Base-by-base conservation (phyloP, 2,329 filamentous ascomycete genomes). In the Pestalotiopsis sp. region DNA sequence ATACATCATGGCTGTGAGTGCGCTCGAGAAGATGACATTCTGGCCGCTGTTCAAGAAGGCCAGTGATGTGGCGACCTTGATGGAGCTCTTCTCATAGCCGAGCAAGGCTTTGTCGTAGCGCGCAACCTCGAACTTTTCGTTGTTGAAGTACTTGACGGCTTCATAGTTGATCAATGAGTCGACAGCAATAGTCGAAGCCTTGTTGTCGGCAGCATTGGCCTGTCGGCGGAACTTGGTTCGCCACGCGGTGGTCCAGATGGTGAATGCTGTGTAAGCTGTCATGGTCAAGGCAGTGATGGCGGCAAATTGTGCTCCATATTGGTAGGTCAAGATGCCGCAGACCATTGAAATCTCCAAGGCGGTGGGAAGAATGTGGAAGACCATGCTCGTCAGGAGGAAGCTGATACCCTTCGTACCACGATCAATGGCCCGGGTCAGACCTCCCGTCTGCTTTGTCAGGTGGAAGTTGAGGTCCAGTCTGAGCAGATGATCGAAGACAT, bases 131-230 rank as follows among this genome's bases (percentile, higher is more conserved):
- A 94, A 98, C 73, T 92, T 94, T 78, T 99, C 97, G 77, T 99
- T 99, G 84, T 99, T 99, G 84, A 98, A 99, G 83, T 98, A 97
- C 82, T 99, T 99, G 78, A 99, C 96, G 14, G 97, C 95, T 81
- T 99, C 96, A 77, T 98, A 99, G 83, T 99, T 99, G 85, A 99
- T 97, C 65, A 99, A 84, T 0, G 95, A 97, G 82, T 99, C 96
- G 1, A 98, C 95, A 0, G 95, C 95, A 7, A 98, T 94, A 0
- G 95, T 98, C 1, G 95, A 97, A 0, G 94, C 96, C 78, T 91
- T 94, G 81, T 98, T 99, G 75, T 99, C 97, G 0, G 96, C 97
- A 5, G 94, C 94, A 78, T 99, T 99, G 52, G 96, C 94, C 80
- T 97, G 93, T 75, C 95, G 92, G 61, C 97, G 89, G 80, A 99